phyloP scores from a whole-genome alignment of 108 stramenopile genomes.

The Stephanodiscus triporus region DNA sequence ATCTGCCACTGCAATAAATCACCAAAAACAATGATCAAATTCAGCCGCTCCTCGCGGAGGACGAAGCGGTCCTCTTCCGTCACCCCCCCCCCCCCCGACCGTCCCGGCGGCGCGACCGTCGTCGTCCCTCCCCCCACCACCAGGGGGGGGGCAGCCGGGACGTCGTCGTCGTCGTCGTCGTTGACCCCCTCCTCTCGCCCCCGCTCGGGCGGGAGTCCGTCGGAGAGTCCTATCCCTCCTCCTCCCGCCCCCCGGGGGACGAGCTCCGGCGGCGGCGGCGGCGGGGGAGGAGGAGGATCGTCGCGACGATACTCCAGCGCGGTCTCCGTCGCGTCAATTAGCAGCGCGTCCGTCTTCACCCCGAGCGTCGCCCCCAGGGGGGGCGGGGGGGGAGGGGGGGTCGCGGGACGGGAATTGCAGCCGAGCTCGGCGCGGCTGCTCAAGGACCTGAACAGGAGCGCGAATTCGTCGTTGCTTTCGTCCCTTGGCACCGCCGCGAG shows the following conservation, averaged over 20 bases:
- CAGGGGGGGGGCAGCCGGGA: background rate
- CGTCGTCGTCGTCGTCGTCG: too few relatives aligned
- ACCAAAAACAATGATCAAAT: conserved; percentile 34
- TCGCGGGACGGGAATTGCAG: conserved; percentile 24
- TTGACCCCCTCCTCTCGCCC: too few relatives aligned
- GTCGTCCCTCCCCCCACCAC: background rate
- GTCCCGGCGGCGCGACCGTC: background rate
- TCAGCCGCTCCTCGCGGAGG: conserved; percentile 41
- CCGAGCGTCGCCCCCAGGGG: background rate
- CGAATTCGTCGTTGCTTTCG: conserved; percentile 25
- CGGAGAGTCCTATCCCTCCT: too few relatives aligned
- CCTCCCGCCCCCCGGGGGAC: too few relatives aligned
- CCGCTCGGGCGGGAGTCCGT: too few relatives aligned
- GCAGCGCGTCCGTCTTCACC: conserved; percentile 9
- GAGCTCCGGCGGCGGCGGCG: background rate
- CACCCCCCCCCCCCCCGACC: background rate
- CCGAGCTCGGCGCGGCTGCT: conserved; percentile 35
- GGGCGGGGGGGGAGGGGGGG: conserved; percentile 9
- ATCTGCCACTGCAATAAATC: too few relatives aligned
- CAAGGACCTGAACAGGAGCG: conserved; percentile 32
- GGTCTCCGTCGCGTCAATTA: background rate
- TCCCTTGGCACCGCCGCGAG: conserved; percentile 42
- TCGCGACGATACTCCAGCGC: background rate
- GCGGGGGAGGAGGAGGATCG: conserved; percentile 7
- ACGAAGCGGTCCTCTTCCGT: conserved; percentile 35